Conservation (phyloP, 805 yeast species). For the Candida silvatica region DNA sequence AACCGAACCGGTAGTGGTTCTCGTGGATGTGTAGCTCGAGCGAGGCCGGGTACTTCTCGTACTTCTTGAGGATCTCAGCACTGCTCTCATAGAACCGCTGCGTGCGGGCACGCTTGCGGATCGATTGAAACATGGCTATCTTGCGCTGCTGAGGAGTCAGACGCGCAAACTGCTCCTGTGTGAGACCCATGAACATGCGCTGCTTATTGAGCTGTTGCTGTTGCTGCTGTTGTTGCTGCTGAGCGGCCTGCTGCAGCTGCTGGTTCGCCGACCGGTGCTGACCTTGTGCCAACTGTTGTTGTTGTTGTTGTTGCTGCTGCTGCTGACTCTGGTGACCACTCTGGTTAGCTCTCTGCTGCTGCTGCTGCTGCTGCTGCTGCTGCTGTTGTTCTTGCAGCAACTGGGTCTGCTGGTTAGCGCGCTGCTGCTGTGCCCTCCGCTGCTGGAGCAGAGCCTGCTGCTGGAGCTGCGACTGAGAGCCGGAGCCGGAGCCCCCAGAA, state of each 20-base stretch:
- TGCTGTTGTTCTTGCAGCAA: no score
- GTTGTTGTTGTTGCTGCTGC: conserved; percentile 15
- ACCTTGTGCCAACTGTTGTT: conserved; percentile 17
- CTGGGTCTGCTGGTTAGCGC: no score
- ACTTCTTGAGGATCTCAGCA: conserved; percentile 68
- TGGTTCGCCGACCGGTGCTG: conserved; percentile 12
- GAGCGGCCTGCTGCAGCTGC: conserved; percentile 12
- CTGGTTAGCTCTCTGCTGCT: no score
- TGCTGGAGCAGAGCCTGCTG: conserved; percentile 15
- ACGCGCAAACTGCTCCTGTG: conserved; percentile 24
- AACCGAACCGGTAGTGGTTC: conserved; percentile 85
- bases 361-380: conserved; percentile 14
- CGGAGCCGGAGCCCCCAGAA: not conserved
- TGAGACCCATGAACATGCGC: conserved; percentile 16
- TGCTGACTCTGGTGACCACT: no score
- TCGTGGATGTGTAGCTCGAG: conserved; percentile 86
- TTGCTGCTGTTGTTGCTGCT: conserved; percentile 20
- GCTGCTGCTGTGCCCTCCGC: conserved; percentile 9
- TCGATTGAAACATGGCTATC: conserved; percentile 30
- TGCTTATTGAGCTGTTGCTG: conserved; percentile 14
- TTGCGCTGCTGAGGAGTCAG: conserved; percentile 34
- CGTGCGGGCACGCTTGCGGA: conserved; percentile 35
- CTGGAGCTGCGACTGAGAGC: not conserved
- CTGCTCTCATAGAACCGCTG: conserved; percentile 62
- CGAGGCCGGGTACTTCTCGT: conserved; percentile 69